Evolutionary conservation across 2,329 filamentous ascomycete genomes (phyloP).

Genomic region (Chrysoporthe deuterocubensis): DNA sequence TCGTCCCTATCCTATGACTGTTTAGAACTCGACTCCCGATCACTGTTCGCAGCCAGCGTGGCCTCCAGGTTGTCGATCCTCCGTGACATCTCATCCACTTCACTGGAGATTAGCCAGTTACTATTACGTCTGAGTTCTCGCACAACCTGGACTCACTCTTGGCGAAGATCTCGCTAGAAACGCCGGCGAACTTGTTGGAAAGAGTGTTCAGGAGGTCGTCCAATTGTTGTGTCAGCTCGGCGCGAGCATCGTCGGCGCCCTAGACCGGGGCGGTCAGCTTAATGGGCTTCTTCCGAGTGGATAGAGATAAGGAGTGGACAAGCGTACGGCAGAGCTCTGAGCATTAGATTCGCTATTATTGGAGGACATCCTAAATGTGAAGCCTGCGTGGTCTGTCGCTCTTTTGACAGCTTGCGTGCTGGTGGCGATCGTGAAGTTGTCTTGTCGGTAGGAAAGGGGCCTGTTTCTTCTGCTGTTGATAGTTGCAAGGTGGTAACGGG

Average conservation of each 20-base stretch:
- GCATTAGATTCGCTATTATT: slow-evolving; percentile 27
- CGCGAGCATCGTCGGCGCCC: slow-evolving; percentile 52
- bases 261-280: slow-evolving; percentile 31
- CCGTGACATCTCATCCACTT: slow-evolving; percentile 94
- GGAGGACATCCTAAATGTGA: slow-evolving; percentile 23
- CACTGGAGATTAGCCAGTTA: slow-evolving; percentile 7
- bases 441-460: background rate
- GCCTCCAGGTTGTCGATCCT: slow-evolving; percentile 83
- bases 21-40: slow-evolving; percentile 45
- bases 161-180: slow-evolving; percentile 84
- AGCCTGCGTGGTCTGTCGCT: background rate
- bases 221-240: slow-evolving; percentile 76
- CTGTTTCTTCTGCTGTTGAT: background rate
- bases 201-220: slow-evolving; percentile 86
- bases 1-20: slow-evolving; percentile 33
- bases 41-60: slow-evolving; percentile 64
- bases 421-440: background rate
- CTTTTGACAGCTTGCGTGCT: background rate
- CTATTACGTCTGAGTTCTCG: background rate
- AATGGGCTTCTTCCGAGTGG: background rate
- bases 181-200: slow-evolving; percentile 80
- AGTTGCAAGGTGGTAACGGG: background rate
- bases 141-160: slow-evolving; percentile 68
- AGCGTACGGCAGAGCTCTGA: background rate
- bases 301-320: background rate